Evolutionary conservation across 306 rosid genomes (phyloP).

Genomic region (Ormosia emarginata): DNA sequence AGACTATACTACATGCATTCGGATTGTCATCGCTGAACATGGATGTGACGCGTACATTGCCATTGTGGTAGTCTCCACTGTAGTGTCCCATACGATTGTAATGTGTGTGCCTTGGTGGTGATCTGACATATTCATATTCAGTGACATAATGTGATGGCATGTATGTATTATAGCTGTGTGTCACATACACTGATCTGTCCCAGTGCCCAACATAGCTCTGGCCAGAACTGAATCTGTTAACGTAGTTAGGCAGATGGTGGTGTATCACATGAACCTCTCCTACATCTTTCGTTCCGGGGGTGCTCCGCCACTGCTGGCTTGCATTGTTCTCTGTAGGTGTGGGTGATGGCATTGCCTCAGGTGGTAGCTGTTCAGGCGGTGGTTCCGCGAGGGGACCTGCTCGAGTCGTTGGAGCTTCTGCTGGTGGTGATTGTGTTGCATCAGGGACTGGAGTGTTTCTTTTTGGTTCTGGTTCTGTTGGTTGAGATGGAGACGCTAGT

Average conservation of each 20-base stretch:
- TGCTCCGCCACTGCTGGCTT: constrained; percentile 29
- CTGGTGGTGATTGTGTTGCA: constrained; percentile 11
- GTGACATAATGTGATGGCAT: constrained; percentile 56
- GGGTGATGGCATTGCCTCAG: constrained; percentile 32
- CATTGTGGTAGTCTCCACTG: constrained; percentile 40
- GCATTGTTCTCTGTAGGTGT: constrained; percentile 24
- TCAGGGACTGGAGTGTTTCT: constrained; percentile 18
- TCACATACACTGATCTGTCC: constrained; percentile 32
- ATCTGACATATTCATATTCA: constrained; percentile 56
- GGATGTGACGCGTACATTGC: constrained; percentile 52
- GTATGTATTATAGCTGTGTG: constrained; percentile 67
- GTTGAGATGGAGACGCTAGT: constrained; percentile 27
- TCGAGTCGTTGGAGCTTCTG: constrained; percentile 27
- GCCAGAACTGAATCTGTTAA: constrained; percentile 35
- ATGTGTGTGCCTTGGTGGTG: constrained; percentile 46
- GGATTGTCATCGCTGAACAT: constrained; percentile 96
- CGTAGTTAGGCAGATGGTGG: constrained; percentile 42
- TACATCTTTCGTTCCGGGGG: constrained; percentile 25
- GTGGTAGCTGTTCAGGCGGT: constrained; percentile 24
- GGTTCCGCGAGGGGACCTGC: constrained; percentile 14
- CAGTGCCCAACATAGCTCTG: constrained; percentile 33
- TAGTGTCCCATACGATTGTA: constrained; percentile 42
- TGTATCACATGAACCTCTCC: constrained; percentile 47
- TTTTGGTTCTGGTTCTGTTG: constrained; percentile 25
- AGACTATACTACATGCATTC: constrained; percentile 77